These are phyloP conservation scores for Scytalidium sp. DNA, from an alignment of 2,329 filamentous ascomycete species.

Conservation along the genomic window DNA sequence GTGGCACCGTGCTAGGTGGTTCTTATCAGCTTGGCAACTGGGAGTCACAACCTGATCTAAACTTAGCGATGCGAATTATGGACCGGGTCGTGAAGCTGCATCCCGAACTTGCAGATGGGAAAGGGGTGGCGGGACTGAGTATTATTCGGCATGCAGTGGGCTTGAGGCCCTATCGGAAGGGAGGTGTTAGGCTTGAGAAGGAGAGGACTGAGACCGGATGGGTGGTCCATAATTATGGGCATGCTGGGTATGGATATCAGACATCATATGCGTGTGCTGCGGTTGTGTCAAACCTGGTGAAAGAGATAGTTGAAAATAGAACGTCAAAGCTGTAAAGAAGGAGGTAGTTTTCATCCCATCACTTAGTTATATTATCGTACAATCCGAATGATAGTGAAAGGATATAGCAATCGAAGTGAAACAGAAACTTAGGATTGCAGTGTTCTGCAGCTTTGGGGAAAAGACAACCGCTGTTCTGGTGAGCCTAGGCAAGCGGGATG, in stretches of 20 bases:
- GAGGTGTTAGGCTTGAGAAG: conserved; percentile 60
- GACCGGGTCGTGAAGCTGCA: conserved; percentile 55
- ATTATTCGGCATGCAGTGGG: conserved; percentile 67
- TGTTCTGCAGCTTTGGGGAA: too few relatives aligned
- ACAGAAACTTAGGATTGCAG: too few relatives aligned
- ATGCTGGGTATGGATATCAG: conserved; percentile 62
- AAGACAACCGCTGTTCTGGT: too few relatives aligned
- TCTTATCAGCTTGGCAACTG: conserved; percentile 63
- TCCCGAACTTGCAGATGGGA: conserved; percentile 50
- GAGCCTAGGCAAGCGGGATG: too few relatives aligned
- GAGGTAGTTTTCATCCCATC: too few relatives aligned
- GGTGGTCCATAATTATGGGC: conserved; percentile 61
- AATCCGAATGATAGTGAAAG: too few relatives aligned
- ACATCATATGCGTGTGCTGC: conserved; percentile 67
- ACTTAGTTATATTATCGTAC: too few relatives aligned
- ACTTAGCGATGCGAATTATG: conserved; percentile 65
- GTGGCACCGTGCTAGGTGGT: conserved; percentile 66
- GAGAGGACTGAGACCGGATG: conserved; percentile 53
- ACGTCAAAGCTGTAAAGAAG: too few relatives aligned
- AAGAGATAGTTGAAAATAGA: too few relatives aligned
- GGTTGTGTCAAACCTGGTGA: conserved; percentile 62
- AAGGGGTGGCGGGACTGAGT: conserved; percentile 60
- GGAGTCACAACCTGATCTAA: conserved; percentile 61
- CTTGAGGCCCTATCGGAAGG: conserved; percentile 58
- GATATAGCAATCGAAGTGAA: too few relatives aligned